phyloP scores from a whole-genome alignment of 1,284 basidiomycete species.

The Cryptococcus floricola region DNA sequence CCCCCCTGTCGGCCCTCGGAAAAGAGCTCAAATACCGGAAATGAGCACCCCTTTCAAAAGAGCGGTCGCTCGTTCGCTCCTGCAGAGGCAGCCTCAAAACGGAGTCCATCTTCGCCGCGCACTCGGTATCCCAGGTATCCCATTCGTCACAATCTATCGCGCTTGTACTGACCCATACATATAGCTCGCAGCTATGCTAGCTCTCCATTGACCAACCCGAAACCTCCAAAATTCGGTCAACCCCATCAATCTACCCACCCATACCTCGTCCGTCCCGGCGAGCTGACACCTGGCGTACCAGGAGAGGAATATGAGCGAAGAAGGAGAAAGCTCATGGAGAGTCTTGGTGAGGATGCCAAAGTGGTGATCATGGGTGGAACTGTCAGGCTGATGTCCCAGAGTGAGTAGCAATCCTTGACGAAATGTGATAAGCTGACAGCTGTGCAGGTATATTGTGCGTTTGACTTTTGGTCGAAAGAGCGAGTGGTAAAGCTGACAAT shows the following conservation, averaged over 20 bases:
- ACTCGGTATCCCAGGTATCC: not conserved
- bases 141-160: too few species aligned
- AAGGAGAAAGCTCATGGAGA: slow-evolving; percentile 67
- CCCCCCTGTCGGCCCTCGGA: too few species aligned
- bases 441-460: slow-evolving; percentile 23
- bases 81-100: too few species aligned
- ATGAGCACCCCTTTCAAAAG: too few species aligned
- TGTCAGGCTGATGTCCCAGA: slow-evolving; percentile 80
- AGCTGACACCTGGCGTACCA: slow-evolving; percentile 83
- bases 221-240: slow-evolving; percentile 71
- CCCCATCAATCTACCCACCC: slow-evolving; percentile 72
- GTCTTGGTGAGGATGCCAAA: slow-evolving; percentile 68
- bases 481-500: slow-evolving; percentile 6
- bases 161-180: not conserved
- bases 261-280: slow-evolving; percentile 64
- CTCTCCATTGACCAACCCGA: slow-evolving; percentile 32
- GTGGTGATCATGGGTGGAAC: slow-evolving; percentile 78
- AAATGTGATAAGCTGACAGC: slow-evolving; percentile 20
- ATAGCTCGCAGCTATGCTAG: not conserved
- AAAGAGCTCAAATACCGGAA: too few species aligned
- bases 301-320: slow-evolving; percentile 77
- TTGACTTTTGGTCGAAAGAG: slow-evolving; percentile 24
- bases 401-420: slow-evolving; percentile 54
- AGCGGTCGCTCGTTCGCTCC: too few species aligned
- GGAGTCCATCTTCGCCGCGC: not conserved